Base-by-base conservation (phyloP, 352 stramenopile genomes). In the Phytophthora pini region DNA sequence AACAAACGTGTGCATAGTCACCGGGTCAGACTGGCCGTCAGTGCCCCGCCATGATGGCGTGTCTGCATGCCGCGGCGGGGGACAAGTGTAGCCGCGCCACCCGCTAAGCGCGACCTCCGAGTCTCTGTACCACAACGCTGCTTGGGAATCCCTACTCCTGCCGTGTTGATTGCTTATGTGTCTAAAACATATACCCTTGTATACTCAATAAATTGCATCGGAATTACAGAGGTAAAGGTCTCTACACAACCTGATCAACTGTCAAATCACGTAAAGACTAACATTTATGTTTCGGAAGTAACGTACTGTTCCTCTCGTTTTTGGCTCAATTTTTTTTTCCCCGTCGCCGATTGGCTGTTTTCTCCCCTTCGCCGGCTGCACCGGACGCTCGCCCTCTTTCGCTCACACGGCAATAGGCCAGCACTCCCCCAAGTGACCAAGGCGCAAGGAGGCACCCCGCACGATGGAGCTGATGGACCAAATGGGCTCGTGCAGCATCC, bases 401-500 rank as follows among this genome's bases (percentile, higher is more conserved):
- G 40, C 51, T 53, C 60, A 65, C 47, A 61, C 24, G 34, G 31
- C 45, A 69, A 60, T 56, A 48, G 12, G 46, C 38, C 31, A 27
- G 44, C 2, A 34, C 9, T 34, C 31, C 31, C 29, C 32, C 44
- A 51, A 65, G n/a, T 38, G 15, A 24, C 29, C 36, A 41, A 46
- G n/a, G 38, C 36, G 15, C 6, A 56, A 47, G 11, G 32, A 47
- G 11, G 32, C 29, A 48, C 11, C n/a, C 40, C 44, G 5, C 39
- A 36, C 34, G 32, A 72, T 76, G 62, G 64, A 77, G 49, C 50
- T 65, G 34, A 66, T 77, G 65, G 56, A 70, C 13, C 70, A 72
- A 34, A 56, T 70, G 56, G 50, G 32, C 11, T 64, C 74, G 53
- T 77, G 74, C 67, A 92, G 80, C 58, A 77, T 92, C 53, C 84